phyloP scores from a whole-genome alignment of 176 grass and related monocot species.

The barley (Hordeum vulgare) region MorexV3_pseudomolecules_assembly NC_058520.1:493367094-493367593 shows the following conservation, averaged over 20 bases:
- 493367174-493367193: neutral
- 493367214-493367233: neutral
- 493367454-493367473: neutral
- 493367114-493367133: neutral
- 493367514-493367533: slow-evolving; percentile 75
- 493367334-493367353: slow-evolving; percentile 73
- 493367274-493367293: slow-evolving; percentile 17
- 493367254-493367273: neutral
- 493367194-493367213: neutral
- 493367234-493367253: neutral
- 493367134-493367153: neutral
- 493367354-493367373: slow-evolving; percentile 88
- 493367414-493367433: neutral
- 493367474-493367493: slow-evolving; percentile 55
- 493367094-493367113: neutral
- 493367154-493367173: neutral
- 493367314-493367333: slow-evolving; percentile 54
- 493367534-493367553: slow-evolving; percentile 73
- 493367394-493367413: slow-evolving; percentile 48
- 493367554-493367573: slow-evolving; percentile 5
- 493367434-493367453: neutral
- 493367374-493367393: slow-evolving; percentile 69
- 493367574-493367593: neutral
- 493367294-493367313: slow-evolving; percentile 49
- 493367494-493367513: slow-evolving; percentile 93